phyloP scores from a whole-genome alignment of 768 basidiomycete genomes.

The Auricularia cornea region DNA sequence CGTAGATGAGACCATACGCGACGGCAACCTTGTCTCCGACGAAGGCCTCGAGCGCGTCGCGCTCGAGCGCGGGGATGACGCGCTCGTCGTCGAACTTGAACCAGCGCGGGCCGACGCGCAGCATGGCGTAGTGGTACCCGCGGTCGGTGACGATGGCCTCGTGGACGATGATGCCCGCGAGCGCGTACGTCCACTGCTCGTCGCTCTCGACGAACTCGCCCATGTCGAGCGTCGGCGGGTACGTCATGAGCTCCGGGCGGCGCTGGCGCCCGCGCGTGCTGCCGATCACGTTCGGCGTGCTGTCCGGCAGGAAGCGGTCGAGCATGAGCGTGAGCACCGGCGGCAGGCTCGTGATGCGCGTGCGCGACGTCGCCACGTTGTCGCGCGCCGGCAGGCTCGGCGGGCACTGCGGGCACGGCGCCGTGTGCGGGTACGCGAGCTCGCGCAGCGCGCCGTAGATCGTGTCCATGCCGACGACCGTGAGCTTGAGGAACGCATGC shows the following conservation, averaged over 20 bases:
- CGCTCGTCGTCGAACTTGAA: constrained; percentile 2
- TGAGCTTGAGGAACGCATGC: not conserved
- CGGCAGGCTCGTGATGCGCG: not conserved
- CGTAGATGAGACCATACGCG: not conserved
- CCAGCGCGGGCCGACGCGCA: not conserved
- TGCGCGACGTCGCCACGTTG: not conserved
- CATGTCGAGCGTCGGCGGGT: not conserved
- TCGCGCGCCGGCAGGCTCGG: not conserved
- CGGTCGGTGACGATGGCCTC: not conserved
- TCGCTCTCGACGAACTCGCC: not conserved
- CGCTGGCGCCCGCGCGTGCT: not conserved
- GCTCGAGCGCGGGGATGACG: not conserved
- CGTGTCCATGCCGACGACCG: not conserved
- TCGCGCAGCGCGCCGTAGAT: not conserved
- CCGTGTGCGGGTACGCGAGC: not conserved
- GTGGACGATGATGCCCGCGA: not conserved
- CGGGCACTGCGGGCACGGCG: not conserved
- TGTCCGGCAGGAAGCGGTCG: not conserved
- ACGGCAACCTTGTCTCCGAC: not conserved
- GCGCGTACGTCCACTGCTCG: not conserved
- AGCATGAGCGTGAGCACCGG: not conserved
- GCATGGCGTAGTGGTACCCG: not conserved
- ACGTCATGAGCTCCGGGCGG: not conserved
- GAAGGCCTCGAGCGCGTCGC: not conserved
- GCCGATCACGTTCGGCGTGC: not conserved